Percentiles rank a stretch among this genome's conserved stretches.
These are phyloP conservation scores for Psilocybe subaeruginosa DNA, from an alignment of 768 basidiomycete species.

Conservation along the genomic window DNA sequence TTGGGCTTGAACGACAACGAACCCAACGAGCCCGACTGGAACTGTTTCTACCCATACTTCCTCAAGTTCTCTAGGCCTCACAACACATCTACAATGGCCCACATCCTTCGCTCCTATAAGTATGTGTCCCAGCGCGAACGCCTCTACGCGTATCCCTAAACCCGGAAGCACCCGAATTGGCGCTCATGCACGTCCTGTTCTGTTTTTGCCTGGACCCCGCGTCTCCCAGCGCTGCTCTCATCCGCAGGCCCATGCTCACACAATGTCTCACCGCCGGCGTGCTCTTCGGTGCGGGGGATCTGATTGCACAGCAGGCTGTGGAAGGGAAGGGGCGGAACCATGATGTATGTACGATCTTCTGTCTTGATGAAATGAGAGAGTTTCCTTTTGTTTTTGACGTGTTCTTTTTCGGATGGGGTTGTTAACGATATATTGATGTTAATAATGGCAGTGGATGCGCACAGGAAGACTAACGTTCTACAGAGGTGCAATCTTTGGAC, in stretches of 20 bases:
- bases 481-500: conserved; percentile 82
- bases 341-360: conserved; percentile 55
- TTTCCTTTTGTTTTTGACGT: neutral
- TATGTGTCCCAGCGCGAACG: conserved; percentile 18
- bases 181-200: neutral
- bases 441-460: conserved; percentile 22
- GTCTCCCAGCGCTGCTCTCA: conserved; percentile 53
- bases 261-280: conserved; percentile 68
- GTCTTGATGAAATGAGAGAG: neutral
- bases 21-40: too few relatives aligned
- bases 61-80: too few relatives aligned
- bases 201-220: neutral
- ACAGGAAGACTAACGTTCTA: conserved; percentile 72
- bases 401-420: neutral
- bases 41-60: too few relatives aligned
- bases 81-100: too few relatives aligned
- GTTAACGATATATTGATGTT: neutral
- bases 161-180: neutral
- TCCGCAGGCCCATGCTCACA: conserved; percentile 62
- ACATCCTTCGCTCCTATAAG: conserved; percentile 41
- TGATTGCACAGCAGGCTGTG: conserved; percentile 86
- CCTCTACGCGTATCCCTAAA: neutral
- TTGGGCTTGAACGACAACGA: too few relatives aligned
- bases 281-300: conserved; percentile 75
- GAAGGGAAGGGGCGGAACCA: conserved; percentile 74